Evolutionary conservation across 2,329 filamentous ascomycete species (phyloP).

Genomic region (Neofusicoccum cordaticola): DNA sequence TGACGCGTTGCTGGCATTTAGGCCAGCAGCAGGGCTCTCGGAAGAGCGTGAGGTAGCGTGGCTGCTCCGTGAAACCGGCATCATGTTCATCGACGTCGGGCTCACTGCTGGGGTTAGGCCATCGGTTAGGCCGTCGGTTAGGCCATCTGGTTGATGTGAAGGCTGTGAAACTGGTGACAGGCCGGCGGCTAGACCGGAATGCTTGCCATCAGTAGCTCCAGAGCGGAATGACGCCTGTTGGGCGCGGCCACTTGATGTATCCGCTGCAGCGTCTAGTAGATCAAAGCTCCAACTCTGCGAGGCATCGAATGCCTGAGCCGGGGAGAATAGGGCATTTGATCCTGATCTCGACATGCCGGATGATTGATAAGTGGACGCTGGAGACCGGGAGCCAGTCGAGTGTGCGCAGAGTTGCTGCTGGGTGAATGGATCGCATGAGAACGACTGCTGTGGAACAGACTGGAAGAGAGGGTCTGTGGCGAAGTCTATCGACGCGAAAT

Average conservation of each 20-base stretch:
- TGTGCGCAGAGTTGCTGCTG: background rate
- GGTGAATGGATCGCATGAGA: background rate
- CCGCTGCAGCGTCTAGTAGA: background rate
- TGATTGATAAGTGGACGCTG: conserved; percentile 3
- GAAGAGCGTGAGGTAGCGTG: background rate
- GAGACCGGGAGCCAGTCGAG: background rate
- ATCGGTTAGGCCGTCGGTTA: background rate
- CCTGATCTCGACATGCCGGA: conserved; percentile 6
- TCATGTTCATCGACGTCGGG: background rate
- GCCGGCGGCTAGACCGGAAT: background rate
- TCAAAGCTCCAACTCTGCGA: conserved; percentile 7
- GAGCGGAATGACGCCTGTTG: background rate
- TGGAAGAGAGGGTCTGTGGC: conserved; percentile 14
- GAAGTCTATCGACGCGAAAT: conserved; percentile 10
- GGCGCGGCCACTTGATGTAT: background rate
- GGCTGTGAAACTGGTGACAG: background rate
- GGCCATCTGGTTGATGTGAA: background rate
- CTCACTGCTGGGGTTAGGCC: background rate
- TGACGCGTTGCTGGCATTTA: background rate
- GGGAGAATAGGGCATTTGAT: background rate
- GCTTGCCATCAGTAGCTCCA: background rate
- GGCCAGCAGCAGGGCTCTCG: too few relatives aligned
- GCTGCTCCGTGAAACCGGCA: background rate
- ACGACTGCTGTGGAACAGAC: background rate
- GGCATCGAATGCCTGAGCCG: background rate